Percentiles rank a stretch among this genome's conserved stretches.
These are phyloP conservation scores for Monosporascus sp. DNA, from an alignment of 2,329 filamentous ascomycete species.

Conservation along the genomic window DNA sequence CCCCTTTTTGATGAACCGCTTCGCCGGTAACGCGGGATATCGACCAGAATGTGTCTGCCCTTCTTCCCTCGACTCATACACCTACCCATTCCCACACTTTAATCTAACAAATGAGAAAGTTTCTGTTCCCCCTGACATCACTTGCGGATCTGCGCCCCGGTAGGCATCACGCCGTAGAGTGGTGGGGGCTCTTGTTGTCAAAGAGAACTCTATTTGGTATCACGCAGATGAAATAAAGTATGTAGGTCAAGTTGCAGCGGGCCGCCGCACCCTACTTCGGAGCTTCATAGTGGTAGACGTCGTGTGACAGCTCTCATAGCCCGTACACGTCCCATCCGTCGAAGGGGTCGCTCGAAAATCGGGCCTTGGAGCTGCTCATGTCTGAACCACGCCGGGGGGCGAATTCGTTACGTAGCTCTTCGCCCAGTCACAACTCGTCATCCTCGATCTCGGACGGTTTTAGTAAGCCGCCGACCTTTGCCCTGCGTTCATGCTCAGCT, in stretches of 20 bases:
- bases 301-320: constrained; percentile 26
- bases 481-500: constrained; percentile 83
- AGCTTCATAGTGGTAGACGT: constrained; percentile 5
- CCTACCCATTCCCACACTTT: not conserved
- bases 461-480: constrained; percentile 91
- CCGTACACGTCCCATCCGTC: constrained; percentile 30
- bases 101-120: not conserved
- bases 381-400: constrained; percentile 33
- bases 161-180: not conserved
- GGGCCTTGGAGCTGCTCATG: constrained; percentile 14
- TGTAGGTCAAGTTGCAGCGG: not conserved
- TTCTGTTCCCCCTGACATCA: not conserved
- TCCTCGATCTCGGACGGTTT: constrained; percentile 97
- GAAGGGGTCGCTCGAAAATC: constrained; percentile 16
- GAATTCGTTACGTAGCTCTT: constrained; percentile 61
- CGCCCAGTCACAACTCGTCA: constrained; percentile 79
- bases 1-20: no score
- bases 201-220: constrained; percentile 8
- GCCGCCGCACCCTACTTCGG: no score
- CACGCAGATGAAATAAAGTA: constrained; percentile 10
- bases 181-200: not conserved
- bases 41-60: no score
- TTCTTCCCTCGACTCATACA: no score
- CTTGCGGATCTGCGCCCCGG: not conserved
- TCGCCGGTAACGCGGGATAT: no score